phyloP scores from a whole-genome alignment of 306 rosid species.

The Trifolium dubium region DNA sequence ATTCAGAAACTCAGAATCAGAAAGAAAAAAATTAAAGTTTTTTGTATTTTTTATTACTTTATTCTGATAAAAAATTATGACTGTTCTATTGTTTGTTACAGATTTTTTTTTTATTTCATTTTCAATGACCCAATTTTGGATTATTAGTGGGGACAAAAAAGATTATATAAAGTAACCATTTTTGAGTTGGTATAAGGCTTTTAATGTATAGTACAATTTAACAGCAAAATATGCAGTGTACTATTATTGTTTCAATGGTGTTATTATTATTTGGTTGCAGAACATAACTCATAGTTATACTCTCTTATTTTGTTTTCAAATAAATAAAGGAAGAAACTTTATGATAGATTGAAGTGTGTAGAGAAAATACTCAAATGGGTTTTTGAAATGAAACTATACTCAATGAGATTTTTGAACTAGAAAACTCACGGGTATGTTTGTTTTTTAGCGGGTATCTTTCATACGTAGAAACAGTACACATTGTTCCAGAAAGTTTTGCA shows the following conservation, averaged over 20 bases:
- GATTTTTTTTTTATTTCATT: conserved; percentile 37
- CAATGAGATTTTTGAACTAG: conserved; percentile 47
- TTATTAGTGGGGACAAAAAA: conserved; percentile 53
- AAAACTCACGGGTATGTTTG: conserved; percentile 58
- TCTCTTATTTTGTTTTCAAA: too few species aligned
- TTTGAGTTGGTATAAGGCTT: conserved; percentile 46
- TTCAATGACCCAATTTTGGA: conserved; percentile 49
- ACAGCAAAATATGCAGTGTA: conserved; percentile 19
- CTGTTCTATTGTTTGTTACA: background rate
- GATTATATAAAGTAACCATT: conserved; percentile 50
- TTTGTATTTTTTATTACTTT: background rate
- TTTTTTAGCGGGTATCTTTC: conserved; percentile 61
- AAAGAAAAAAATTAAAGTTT: background rate
- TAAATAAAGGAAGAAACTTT: conserved; percentile 21
- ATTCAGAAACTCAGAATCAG: conserved; percentile 5
- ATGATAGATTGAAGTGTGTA: background rate
- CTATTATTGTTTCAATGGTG: conserved; percentile 5
- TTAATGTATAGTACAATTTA: conserved; percentile 44
- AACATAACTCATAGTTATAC: conserved; percentile 29
- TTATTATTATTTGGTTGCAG: conserved; percentile 39
- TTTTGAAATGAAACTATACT: conserved; percentile 15
- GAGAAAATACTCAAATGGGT: conserved; percentile 25
- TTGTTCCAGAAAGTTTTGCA: conserved; percentile 67
- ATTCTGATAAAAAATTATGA: background rate
- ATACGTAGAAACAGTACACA: conserved; percentile 55